Base-by-base conservation (phyloP, 352 stramenopile genomes). In the Globisporangium carolinianum region DNA sequence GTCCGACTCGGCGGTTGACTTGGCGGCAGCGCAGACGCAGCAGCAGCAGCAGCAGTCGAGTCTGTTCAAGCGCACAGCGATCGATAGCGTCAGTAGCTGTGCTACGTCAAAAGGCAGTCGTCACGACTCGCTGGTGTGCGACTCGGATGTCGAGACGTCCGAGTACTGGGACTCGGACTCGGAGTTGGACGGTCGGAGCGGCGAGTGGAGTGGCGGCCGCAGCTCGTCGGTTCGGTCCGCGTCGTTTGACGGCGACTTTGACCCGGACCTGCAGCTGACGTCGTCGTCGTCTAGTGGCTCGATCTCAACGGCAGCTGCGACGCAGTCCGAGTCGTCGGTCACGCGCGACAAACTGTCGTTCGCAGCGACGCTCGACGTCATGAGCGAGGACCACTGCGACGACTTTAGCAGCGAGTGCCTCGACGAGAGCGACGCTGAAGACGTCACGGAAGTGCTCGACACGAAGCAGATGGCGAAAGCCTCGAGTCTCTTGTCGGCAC, bases 361-460 rank as follows among this genome's bases (percentile, higher is more conserved):
- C 46, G 58, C 79, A 15, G 63, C 67, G 0, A 74, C 61, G 15
- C 47, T 83, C 46, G 74, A 81, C 51, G 67, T 81, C 47, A 32
- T 32, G 24, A 80, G 80, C 45, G 60, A 74, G 38, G 72, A 83
- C 39, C 58, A 70, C 12, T 15, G 64, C 69, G 56, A 76, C 68
- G 41, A 59, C 72, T 53, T 62, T 47, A 12, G 4, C 39, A 52
- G 63, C 65, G 41, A 69, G 61, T 51, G 42, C 63, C 56, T 71
- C 60, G 14, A 61, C 59, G 14, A 41, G 60, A 52, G 7, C 66
- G 59, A 11, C 68, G 24, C 24, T 53, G 35, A 67, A 51, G 38
- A 58, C 52, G 56, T 81, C 37, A 62, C 67, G 3, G 74, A 83
- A 50, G 72, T 79, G 15, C 79, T 81, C 18, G 74, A 83, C 53